Evolutionary conservation across 148 eudicot species (phyloP).

Genomic region (Chenopodium formosanum): DNA sequence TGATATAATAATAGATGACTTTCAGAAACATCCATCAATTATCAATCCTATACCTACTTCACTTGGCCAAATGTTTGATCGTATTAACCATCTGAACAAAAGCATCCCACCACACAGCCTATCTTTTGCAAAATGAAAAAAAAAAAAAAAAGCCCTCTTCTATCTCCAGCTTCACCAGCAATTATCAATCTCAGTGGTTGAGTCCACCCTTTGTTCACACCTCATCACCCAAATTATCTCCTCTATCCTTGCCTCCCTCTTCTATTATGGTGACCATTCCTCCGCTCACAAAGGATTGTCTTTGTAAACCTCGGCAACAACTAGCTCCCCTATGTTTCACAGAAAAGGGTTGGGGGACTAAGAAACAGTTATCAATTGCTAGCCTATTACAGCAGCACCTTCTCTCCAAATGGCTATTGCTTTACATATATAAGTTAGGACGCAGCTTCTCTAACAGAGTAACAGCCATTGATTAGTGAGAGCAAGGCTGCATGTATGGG

Average conservation of each 20-base stretch:
- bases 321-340: too few relatives aligned
- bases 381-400: neutral
- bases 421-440: neutral
- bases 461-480: neutral
- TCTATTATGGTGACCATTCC: too few relatives aligned
- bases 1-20: neutral
- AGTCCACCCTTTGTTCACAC: neutral
- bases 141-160: too few relatives aligned
- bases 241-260: neutral
- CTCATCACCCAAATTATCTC: neutral
- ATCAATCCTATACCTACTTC: too few relatives aligned
- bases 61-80: too few relatives aligned
- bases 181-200: neutral
- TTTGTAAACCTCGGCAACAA: neutral
- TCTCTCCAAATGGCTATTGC: neutral
- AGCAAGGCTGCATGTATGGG: neutral
- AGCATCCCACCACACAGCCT: too few relatives aligned
- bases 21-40: too few relatives aligned
- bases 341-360: neutral
- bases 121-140: too few relatives aligned
- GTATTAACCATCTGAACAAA: too few relatives aligned
- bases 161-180: neutral
- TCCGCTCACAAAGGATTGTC: neutral
- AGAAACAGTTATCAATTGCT: neutral
- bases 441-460: neutral